phyloP scores from a whole-genome alignment of 441 rosid species.

The Jatropha podagrica region DNA sequence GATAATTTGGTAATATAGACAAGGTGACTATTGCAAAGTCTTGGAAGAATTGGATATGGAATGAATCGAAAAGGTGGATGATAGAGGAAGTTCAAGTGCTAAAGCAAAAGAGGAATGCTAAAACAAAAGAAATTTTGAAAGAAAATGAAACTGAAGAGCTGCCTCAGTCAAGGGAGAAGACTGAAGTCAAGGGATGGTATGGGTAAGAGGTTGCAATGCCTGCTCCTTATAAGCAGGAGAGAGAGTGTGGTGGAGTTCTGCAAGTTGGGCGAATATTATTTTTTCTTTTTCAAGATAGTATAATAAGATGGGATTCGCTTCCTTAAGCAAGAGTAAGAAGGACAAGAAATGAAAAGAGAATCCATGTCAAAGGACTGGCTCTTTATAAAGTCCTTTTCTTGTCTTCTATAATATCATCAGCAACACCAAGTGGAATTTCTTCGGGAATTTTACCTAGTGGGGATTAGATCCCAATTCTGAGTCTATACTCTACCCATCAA shows the following conservation, averaged over 20 bases:
- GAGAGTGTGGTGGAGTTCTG: constrained; percentile 35
- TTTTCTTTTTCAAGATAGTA: constrained; percentile 7
- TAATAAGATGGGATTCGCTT: constrained; percentile 38
- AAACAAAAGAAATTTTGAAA: constrained; percentile 16
- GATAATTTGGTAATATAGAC: not conserved
- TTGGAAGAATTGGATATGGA: not conserved
- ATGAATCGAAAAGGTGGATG: not conserved
- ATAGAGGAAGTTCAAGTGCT: constrained; percentile 8
- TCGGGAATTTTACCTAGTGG: constrained; percentile 36
- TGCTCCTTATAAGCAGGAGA: constrained; percentile 53
- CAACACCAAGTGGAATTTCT: constrained; percentile 35
- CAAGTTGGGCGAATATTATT: constrained; percentile 55
- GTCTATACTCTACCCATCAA: constrained; percentile 16
- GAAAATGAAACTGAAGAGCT: constrained; percentile 20
- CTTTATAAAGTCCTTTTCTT: constrained; percentile 31
- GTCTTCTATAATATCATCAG: constrained; percentile 38
- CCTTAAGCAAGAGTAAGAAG: constrained; percentile 26
- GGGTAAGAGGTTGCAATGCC: constrained; percentile 34
- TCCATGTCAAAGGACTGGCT: constrained; percentile 29
- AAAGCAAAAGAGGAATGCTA: constrained; percentile 15
- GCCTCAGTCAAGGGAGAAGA: constrained; percentile 34
- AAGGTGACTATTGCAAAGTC: not conserved
- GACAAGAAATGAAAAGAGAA: constrained; percentile 20
- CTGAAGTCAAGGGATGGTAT: constrained; percentile 39
- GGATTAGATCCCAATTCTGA: constrained; percentile 48